These are phyloP conservation scores for Lycium ferocissimum DNA, from an alignment of 257 asterid species.

Conservation along the genomic window DNA sequence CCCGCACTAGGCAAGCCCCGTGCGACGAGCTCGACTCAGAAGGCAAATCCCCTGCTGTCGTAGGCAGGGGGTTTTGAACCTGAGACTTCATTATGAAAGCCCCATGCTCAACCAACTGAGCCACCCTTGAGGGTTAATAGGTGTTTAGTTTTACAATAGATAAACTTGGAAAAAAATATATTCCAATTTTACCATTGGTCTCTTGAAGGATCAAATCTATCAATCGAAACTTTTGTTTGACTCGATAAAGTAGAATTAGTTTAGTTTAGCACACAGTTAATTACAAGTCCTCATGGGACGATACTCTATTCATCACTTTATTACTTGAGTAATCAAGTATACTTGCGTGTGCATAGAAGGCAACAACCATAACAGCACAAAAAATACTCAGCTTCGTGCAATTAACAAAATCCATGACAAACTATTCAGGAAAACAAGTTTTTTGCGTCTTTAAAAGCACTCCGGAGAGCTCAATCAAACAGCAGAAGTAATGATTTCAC, in stretches of 20 bases:
- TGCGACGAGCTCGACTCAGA: no score
- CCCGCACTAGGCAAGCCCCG: no score
- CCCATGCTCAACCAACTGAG: no score
- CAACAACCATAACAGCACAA: background rate
- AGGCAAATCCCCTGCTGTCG: no score
- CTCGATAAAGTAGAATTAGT: background rate
- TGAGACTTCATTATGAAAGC: no score
- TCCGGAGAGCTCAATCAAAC: background rate
- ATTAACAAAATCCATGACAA: background rate
- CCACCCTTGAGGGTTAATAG: no score
- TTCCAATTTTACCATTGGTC: no score
- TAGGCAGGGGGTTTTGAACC: no score
- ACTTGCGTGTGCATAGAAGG: background rate
- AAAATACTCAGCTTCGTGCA: background rate
- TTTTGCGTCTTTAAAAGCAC: background rate
- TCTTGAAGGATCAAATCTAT: no score
- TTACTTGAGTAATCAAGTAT: background rate
- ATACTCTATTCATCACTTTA: background rate
- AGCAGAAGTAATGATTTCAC: background rate
- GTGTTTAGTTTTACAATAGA: no score
- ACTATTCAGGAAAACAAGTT: background rate
- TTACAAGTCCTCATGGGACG: background rate
- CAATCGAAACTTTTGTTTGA: background rate
- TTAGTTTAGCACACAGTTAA: background rate
- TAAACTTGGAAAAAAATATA: no score